A percentile compares a stretch with the other conserved stretches of the same genome.
Conservation (phyloP, 1,284 basidiomycete species). For the Ganoderma boninense region DNA sequence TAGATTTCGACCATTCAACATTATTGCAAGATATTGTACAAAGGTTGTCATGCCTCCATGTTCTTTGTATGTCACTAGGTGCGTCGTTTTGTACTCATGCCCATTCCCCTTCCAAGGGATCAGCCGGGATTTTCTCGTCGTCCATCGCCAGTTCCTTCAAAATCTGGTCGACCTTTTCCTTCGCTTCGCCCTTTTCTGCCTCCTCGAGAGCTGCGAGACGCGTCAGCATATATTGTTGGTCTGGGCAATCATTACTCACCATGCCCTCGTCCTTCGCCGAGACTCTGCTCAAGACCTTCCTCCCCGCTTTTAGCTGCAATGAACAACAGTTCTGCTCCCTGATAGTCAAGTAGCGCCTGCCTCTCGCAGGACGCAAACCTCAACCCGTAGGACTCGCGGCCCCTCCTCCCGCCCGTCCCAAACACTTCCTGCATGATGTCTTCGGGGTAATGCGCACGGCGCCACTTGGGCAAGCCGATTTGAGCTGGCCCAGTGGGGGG, state of each 20-base stretch:
- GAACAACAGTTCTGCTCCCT: conserved; percentile 64
- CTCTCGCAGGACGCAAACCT: conserved; percentile 64
- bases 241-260: conserved; percentile 43
- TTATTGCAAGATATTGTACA: not conserved
- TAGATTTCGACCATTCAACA: not conserved
- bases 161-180: conserved; percentile 51
- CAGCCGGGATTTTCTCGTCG: conserved; percentile 53
- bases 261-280: conserved; percentile 61
- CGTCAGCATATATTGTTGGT: conserved; percentile 14
- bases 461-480: conserved; percentile 45
- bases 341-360: conserved; percentile 61
- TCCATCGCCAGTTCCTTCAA: conserved; percentile 61
- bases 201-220: conserved; percentile 37
- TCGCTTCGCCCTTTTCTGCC: conserved; percentile 49
- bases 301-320: conserved; percentile 63
- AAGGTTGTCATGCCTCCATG: conserved; percentile 1
- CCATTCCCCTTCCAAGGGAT: conserved; percentile 64
- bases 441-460: conserved; percentile 53
- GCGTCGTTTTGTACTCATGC: conserved; percentile 12
- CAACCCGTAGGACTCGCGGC: conserved; percentile 54
- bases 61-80: not conserved
- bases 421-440: conserved; percentile 58
- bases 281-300: conserved; percentile 54
- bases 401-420: conserved; percentile 49
- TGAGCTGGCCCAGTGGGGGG: conserved; percentile 46